Base-by-base conservation (phyloP, 805 yeast genomes). In the Pichia rugopelliculosa region DNA sequence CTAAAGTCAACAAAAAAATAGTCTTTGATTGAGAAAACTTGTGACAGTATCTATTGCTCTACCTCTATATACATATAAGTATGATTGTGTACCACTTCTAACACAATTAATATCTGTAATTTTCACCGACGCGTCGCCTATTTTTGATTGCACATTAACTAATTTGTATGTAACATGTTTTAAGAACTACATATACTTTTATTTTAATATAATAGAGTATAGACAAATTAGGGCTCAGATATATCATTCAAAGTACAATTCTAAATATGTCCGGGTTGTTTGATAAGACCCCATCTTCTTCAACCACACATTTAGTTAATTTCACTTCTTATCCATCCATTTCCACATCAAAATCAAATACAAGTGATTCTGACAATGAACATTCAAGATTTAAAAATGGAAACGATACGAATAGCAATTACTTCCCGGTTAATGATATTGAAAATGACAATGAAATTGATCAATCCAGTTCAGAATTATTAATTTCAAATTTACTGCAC, bases 1-100 rank as follows among this genome's bases (percentile, higher is more conserved):
- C 26, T 9, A 47, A 39, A n/a, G 44, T 36, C 7, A 53, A 56
- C 41, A 60, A 53, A 42, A 58, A 56, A 26, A 55, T 53, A 21
- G 52, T 51, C 1, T 58, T 58, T 44, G 61, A 55, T 30, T 30
- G 7, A n/a, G 2, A n/a, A 6, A n/a, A 7, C 34, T 26, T 26
- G n/a, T 18, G 51, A 52, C 21, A 54, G 42, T 42, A 3, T 17
- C 25, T 21, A 17, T 8, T 36, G 22, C 11, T 36, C 21, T 36
- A 18, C 38, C 23, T 20, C 5, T 18, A 17, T 20, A 36, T 39
- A 15, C 18, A 24, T 15, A 22, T n/a, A n/a, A n/a, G n/a, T n/a
- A n/a, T n/a, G n/a, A n/a, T n/a, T n/a, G n/a, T n/a, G n/a, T n/a
- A n/a, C n/a, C n/a, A n/a, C n/a, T n/a, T n/a, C n/a, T n/a, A n/a